Base-by-base conservation (phyloP, 148 eudicot genomes). In the Tetragonia tetragonoides region DNA sequence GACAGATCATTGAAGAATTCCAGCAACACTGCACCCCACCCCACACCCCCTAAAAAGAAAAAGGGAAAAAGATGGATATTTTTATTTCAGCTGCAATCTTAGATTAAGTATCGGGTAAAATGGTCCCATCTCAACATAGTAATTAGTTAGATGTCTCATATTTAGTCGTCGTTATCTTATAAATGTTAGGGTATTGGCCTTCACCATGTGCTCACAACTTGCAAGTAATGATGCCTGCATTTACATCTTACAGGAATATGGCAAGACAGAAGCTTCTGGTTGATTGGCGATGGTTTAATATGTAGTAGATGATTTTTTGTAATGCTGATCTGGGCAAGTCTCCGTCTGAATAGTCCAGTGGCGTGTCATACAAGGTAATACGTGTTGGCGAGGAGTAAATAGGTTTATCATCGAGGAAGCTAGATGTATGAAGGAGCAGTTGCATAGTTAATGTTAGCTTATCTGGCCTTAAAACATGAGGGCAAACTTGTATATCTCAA, bases 381-480 rank as follows among this genome's bases (percentile, higher is more conserved):
- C 24, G 41, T 28, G 10, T 68, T 46, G 53, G 54, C 15, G 54
- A 38, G 18, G 79, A 74, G 81, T 74, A 78, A 74, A 82, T 78
- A 78, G 75, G 61, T 78, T 69, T 24, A 23, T 61, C n/a, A 62
- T 53, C 57, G 42, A 78, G 74, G 78, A 53, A 77, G 75, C 18
- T 81, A 81, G 84, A 74, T 82, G 78, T 82, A 69, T 78, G 75
- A 71, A 63, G 79, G 76, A 75, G 76, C 76, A 63, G 79, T 67
- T 73, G 70, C 81, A 68, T 21, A 82, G 84, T 66, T 60, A 53
- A 15, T 38, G 0, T 44, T 77, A 73, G 74, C 49, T 54, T 18
- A 71, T 81, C 59, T 61, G 75, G 59, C 64, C 72, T 79, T 53
- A 14, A 14, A 54, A 53, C 23, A 65, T 3, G 23, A 70, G 9